These are phyloP conservation scores for Dispira simplex DNA, from an alignment of 192 early-diverging fungal genomes.

Conservation along the genomic window DNA sequence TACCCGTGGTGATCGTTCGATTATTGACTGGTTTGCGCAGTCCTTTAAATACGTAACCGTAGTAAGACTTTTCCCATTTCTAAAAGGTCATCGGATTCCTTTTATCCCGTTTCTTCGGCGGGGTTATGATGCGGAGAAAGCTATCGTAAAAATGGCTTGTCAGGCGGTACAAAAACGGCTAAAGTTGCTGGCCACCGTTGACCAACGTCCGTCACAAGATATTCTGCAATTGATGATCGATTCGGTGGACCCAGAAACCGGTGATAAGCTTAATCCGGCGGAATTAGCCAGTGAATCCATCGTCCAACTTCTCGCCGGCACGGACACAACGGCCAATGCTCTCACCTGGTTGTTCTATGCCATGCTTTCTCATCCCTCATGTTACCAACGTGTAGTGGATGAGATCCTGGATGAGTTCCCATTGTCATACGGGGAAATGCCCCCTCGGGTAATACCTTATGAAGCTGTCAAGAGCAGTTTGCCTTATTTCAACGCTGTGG, in stretches of 20 bases:
- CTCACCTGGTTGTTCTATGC: conserved; percentile 22
- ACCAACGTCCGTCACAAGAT: conserved; percentile 15
- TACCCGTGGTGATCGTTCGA: conserved; percentile 11
- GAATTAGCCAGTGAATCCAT: conserved; percentile 20
- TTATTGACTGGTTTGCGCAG: conserved; percentile 15
- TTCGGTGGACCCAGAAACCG: conserved; percentile 20
- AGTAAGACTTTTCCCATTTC: conserved; percentile 8
- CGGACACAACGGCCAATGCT: conserved; percentile 21
- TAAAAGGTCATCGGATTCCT: conserved; percentile 6
- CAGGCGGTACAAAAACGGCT: neutral
- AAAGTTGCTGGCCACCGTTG: neutral
- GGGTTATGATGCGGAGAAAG: conserved; percentile 16
- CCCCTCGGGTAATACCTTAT: conserved; percentile 14
- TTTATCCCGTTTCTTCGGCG: conserved; percentile 13
- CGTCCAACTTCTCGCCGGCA: conserved; percentile 18
- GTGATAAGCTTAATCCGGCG: conserved; percentile 16
- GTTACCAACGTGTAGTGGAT: conserved; percentile 12
- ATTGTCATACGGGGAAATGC: conserved; percentile 5
- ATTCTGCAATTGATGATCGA: conserved; percentile 25
- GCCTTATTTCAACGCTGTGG: conserved; percentile 25
- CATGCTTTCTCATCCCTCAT: conserved; percentile 18
- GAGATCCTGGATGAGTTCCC: conserved; percentile 21
- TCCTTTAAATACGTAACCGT: neutral
- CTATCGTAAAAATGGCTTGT: conserved; percentile 9
- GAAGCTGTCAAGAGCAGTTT: conserved; percentile 16